Conservation (phyloP, 495 filamentous ascomycete genomes). For the Penicillium desertorum region DNA sequence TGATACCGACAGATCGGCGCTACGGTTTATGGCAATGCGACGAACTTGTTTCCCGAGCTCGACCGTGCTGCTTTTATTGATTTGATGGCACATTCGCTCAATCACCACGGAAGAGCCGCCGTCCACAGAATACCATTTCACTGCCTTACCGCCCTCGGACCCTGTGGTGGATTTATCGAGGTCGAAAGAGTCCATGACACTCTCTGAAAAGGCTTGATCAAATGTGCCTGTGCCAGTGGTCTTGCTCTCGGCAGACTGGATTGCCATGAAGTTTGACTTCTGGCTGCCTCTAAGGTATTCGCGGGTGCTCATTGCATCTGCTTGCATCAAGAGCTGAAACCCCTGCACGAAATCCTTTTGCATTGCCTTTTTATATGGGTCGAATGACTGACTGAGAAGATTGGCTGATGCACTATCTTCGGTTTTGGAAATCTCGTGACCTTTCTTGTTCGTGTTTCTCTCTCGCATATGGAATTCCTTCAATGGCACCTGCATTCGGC, state of each 20-base stretch:
- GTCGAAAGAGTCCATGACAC: not conserved
- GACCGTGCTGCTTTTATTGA: not conserved
- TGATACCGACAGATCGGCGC: not conserved
- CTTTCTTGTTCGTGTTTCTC: too few relatives aligned
- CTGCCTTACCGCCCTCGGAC: not conserved
- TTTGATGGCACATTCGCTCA: not conserved
- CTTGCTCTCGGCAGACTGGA: not conserved
- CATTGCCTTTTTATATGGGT: too few relatives aligned
- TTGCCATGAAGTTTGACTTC: too few relatives aligned
- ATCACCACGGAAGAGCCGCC: not conserved
- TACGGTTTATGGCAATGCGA: not conserved
- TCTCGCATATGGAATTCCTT: not conserved
- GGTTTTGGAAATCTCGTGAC: too few relatives aligned
- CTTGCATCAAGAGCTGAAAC: too few relatives aligned
- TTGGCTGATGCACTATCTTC: too few relatives aligned
- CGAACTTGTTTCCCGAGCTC: not conserved
- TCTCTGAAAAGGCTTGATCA: constrained; percentile 1
- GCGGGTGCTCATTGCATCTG: too few relatives aligned
- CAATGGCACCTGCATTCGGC: not conserved
- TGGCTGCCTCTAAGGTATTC: not conserved
- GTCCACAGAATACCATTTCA: not conserved
- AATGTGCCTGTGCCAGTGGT: not conserved
- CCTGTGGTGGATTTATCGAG: not conserved
- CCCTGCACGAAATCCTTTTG: too few relatives aligned
- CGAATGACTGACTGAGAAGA: too few relatives aligned